phyloP scores from a whole-genome alignment of 345 rosid species.

The Conringia planisiliqua region DNA sequence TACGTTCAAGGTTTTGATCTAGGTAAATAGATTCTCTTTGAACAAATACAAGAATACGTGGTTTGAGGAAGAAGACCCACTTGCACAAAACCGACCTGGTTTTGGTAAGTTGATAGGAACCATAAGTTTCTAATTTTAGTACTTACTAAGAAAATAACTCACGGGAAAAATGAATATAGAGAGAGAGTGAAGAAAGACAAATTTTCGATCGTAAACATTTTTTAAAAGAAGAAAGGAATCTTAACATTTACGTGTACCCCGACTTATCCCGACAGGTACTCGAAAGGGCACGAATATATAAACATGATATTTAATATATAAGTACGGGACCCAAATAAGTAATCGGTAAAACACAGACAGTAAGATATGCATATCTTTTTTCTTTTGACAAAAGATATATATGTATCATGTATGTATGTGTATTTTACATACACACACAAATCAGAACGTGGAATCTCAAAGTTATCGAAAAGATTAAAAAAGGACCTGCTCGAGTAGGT shows the following conservation, averaged over 20 bases:
- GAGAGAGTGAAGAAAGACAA: slow-evolving; percentile 3
- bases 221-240: slow-evolving; percentile 27
- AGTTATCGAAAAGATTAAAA: slow-evolving; percentile 28
- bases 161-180: not conserved
- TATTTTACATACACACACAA: not conserved
- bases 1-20: not conserved
- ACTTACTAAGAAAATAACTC: slow-evolving; percentile 22
- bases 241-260: slow-evolving; percentile 19
- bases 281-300: slow-evolving; percentile 25
- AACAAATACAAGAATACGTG: slow-evolving; percentile 5
- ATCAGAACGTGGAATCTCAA: slow-evolving; percentile 27
- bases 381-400: not conserved
- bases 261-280: slow-evolving; percentile 15
- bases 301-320: not conserved
- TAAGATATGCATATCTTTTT: not conserved
- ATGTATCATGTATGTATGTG: not conserved
- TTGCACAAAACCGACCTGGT: slow-evolving; percentile 27
- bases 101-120: slow-evolving; percentile 25
- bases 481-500: slow-evolving; percentile 12
- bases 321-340: not conserved
- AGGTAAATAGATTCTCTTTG: not conserved
- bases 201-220: not conserved
- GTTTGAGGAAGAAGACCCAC: slow-evolving; percentile 27
- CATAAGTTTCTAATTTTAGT: slow-evolving; percentile 35
- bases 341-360: slow-evolving; percentile 15